Evolutionary conservation across 345 rosid species (phyloP).

Genomic region (Reutealis trisperma): DNA sequence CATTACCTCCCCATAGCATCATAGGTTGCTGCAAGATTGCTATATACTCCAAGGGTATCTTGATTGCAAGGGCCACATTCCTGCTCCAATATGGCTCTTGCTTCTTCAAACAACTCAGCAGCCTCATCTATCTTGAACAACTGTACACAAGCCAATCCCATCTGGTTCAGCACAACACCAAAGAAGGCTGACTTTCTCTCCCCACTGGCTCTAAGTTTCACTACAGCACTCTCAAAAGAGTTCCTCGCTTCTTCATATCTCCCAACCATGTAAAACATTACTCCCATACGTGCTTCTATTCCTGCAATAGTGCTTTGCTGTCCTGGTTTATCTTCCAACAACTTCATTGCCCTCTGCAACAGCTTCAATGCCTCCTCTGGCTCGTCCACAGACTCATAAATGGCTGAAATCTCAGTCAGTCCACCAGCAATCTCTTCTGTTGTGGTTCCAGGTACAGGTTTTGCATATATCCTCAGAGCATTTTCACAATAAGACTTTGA

Average conservation of each 20-base stretch:
- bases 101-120: constrained; percentile 90
- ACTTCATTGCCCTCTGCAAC: constrained; percentile 86
- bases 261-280: constrained; percentile 90
- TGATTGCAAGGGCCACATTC: constrained; percentile 97
- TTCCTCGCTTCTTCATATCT: constrained; percentile 89
- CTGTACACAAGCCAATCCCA: constrained; percentile 99
- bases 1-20: constrained; percentile 99
- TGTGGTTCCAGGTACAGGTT: constrained; percentile 95
- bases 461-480: constrained; percentile 85
- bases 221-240: constrained; percentile 78
- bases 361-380: constrained; percentile 98
- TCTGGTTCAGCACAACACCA: constrained; percentile 96
- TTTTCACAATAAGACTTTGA: constrained; percentile 94
- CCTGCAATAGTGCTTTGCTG: constrained; percentile 98
- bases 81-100: constrained; percentile 79
- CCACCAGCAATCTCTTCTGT: constrained; percentile 92
- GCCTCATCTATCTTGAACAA: constrained; percentile 98
- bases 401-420: constrained; percentile 86
- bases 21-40: constrained; percentile 98
- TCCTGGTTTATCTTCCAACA: constrained; percentile 95
- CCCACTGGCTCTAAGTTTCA: constrained; percentile 83
- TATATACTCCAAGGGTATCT: constrained; percentile 93
- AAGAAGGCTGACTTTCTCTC: constrained; percentile 96
- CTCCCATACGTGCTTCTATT: constrained; percentile 96
- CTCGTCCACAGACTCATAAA: constrained; percentile 95